A percentile compares a stretch with the other conserved stretches of the same genome.
phyloP scores from a whole-genome alignment of 75 land plant genomes.

The Larix kaempferi region DNA sequence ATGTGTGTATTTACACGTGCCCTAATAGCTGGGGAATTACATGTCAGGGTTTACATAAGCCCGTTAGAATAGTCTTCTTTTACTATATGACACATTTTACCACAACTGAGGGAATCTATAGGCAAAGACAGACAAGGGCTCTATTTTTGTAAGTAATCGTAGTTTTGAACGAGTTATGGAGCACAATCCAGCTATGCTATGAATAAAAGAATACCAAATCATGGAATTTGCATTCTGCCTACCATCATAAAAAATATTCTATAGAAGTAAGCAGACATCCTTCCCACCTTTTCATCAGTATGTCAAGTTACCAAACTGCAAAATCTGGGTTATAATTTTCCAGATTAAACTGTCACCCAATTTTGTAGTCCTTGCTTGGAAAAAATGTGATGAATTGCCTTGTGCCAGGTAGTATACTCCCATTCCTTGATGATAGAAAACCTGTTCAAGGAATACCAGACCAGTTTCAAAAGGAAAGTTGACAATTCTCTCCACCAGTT shows the following conservation, averaged over 20 bases:
- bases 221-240: slow-evolving; percentile 3
- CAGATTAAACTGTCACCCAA: background rate
- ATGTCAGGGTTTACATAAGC: no score
- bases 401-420: background rate
- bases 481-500: slow-evolving; percentile 2
- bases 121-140: no score
- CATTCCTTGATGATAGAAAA: background rate
- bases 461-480: slow-evolving; percentile 1
- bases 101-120: no score
- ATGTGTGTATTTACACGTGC: no score
- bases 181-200: background rate
- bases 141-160: no score
- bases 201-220: slow-evolving; percentile 2
- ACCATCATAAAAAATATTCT: slow-evolving; percentile 1
- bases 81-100: no score
- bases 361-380: background rate
- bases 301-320: slow-evolving; percentile 7
- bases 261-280: background rate
- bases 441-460: slow-evolving; percentile 1
- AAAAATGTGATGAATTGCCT: slow-evolving; percentile 1
- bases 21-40: no score
- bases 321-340: background rate
- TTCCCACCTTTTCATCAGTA: slow-evolving; percentile 3
- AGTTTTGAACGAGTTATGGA: no score
- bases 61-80: no score